Evolutionary conservation across 495 filamentous ascomycete species (phyloP).

Genomic region (Penicillium tannophilum): DNA sequence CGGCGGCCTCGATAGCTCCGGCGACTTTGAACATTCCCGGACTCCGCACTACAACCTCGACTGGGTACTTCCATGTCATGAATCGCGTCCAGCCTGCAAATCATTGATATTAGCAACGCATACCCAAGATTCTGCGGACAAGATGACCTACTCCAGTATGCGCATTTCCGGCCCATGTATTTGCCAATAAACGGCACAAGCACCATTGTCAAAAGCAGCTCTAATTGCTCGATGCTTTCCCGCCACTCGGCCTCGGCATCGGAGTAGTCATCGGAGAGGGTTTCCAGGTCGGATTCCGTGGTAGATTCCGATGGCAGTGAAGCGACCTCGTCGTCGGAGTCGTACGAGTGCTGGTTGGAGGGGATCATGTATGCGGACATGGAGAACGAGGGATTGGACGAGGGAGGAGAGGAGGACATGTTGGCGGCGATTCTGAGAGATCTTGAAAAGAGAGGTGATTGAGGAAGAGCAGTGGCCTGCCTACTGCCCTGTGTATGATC

Average conservation of each 20-base stretch:
- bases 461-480: slow-evolving; percentile 41
- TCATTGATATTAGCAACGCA: neutral
- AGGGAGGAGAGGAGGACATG: slow-evolving; percentile 36
- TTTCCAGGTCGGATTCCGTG: slow-evolving; percentile 57
- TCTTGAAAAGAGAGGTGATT: slow-evolving; percentile 11
- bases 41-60: slow-evolving; percentile 62
- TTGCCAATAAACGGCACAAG: slow-evolving; percentile 91
- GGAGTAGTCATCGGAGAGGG: slow-evolving; percentile 58
- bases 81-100: slow-evolving; percentile 68
- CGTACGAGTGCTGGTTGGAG: slow-evolving; percentile 39
- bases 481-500: slow-evolving; percentile 35
- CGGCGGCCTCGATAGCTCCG: slow-evolving; percentile 70
- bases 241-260: slow-evolving; percentile 95
- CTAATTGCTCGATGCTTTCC: slow-evolving; percentile 87
- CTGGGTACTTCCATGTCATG: slow-evolving; percentile 77
- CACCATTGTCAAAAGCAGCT: slow-evolving; percentile 90
- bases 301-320: slow-evolving; percentile 77
- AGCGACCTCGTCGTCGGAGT: slow-evolving; percentile 69
- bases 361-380: slow-evolving; percentile 47
- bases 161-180: slow-evolving; percentile 88
- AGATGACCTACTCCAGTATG: slow-evolving; percentile 80
- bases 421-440: slow-evolving; percentile 17
- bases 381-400: slow-evolving; percentile 46
- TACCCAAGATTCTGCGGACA: neutral
- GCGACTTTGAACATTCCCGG: slow-evolving; percentile 61